Evolutionary conservation across 2,329 filamentous ascomycete genomes (phyloP).

Genomic region (Gremmenia infestans): DNA sequence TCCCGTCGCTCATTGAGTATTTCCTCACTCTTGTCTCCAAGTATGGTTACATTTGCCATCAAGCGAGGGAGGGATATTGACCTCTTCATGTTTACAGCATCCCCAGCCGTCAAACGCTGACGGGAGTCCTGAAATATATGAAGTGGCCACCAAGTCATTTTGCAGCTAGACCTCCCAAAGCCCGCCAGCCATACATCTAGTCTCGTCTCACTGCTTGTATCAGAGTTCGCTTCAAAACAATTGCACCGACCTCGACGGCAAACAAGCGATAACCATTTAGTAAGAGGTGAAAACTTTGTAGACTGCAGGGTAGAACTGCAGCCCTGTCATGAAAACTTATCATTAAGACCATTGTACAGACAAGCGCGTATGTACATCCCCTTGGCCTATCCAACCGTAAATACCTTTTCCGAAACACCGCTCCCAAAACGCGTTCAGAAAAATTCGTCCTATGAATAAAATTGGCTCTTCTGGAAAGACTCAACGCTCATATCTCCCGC

Average conservation of each 20-base stretch:
- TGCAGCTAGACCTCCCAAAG: too few relatives aligned
- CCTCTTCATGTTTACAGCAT: too few relatives aligned
- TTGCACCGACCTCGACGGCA: not conserved
- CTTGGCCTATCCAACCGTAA: not conserved
- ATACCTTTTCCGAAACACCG: not conserved
- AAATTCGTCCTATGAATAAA: constrained; percentile 49
- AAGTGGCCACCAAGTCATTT: too few relatives aligned
- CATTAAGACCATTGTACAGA: not conserved
- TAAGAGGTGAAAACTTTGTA: too few relatives aligned
- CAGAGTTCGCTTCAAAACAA: not conserved
- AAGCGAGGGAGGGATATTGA: too few relatives aligned
- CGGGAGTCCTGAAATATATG: too few relatives aligned
- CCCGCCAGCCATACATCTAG: too few relatives aligned
- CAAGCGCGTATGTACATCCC: not conserved
- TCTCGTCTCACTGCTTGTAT: too few relatives aligned
- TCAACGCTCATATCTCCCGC: constrained; percentile 61
- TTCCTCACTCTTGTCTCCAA: too few relatives aligned
- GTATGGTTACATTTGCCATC: too few relatives aligned
- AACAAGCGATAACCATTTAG: not conserved
- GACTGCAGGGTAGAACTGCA: not conserved
- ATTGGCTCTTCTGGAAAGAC: constrained; percentile 66
- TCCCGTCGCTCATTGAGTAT: too few relatives aligned
- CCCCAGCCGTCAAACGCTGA: too few relatives aligned
- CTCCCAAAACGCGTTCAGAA: not conserved
- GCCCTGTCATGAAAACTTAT: not conserved